A percentile compares a stretch with the other conserved stretches of the same genome.
These are phyloP conservation scores for Vitis vinifera DNA, from an alignment of 164 flowering plant genomes.

Conservation along the genomic window DNA sequence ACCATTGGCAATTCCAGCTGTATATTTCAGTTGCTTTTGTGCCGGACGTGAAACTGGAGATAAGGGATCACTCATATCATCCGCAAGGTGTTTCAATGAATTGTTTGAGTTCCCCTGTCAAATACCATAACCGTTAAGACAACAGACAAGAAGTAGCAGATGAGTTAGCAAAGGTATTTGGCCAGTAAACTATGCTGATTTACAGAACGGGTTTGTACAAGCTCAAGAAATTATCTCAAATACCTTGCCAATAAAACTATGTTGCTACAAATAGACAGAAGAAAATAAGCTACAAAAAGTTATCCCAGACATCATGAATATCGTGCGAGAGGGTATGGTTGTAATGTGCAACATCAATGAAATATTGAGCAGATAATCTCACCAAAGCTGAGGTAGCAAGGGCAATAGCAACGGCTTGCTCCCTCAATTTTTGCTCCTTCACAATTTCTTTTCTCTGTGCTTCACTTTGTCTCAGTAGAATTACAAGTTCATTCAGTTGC, in stretches of 20 bases:
- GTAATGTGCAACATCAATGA: background rate
- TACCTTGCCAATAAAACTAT: too few species aligned
- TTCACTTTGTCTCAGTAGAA: slow-evolving; percentile 66
- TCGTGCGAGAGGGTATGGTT: too few species aligned
- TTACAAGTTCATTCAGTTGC: slow-evolving; percentile 68
- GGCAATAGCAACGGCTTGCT: slow-evolving; percentile 64
- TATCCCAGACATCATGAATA: too few species aligned
- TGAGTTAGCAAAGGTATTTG: too few species aligned
- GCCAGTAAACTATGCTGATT: too few species aligned
- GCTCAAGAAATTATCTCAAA: background rate
- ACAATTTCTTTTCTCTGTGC: slow-evolving; percentile 60
- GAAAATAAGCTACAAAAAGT: too few species aligned
- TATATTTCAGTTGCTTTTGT: slow-evolving; percentile 74
- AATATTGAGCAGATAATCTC: slow-evolving; percentile 14
- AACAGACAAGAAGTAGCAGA: background rate
- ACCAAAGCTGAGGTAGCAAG: slow-evolving; percentile 62
- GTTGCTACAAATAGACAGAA: too few species aligned
- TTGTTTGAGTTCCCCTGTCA: slow-evolving; percentile 51
- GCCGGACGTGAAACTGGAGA: slow-evolving; percentile 76
- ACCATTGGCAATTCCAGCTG: slow-evolving; percentile 69
- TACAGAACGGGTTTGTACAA: background rate
- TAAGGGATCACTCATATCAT: slow-evolving; percentile 54
- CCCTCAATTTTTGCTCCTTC: slow-evolving; percentile 69
- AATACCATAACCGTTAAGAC: background rate
- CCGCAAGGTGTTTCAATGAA: slow-evolving; percentile 54